These are phyloP conservation scores for Nicotiana knightiana DNA, from an alignment of 257 asterid species.

Conservation along the genomic window DNA sequence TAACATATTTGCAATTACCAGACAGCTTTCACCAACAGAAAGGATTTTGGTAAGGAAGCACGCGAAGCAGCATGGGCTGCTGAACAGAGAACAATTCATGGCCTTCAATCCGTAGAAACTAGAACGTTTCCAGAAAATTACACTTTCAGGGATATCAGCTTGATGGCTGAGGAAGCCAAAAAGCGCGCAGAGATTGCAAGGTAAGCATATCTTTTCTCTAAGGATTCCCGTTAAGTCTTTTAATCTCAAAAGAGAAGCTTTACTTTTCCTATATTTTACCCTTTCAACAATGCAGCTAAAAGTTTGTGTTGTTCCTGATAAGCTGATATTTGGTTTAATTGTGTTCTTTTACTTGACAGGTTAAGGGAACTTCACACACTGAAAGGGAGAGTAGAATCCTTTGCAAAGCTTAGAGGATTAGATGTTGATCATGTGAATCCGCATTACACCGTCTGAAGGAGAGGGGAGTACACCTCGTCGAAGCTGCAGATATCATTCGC, in stretches of 20 bases:
- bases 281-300: background rate
- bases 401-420: conserved; percentile 48
- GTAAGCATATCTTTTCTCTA: conserved; percentile 9
- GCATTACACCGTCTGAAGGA: conserved; percentile 41
- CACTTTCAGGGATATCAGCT: conserved; percentile 38
- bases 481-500: background rate
- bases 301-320: background rate
- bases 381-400: conserved; percentile 55
- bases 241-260: background rate
- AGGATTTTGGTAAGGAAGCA: conserved; percentile 55
- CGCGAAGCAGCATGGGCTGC: conserved; percentile 77
- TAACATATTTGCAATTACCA: background rate
- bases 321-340: background rate
- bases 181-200: conserved; percentile 61
- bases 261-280: background rate
- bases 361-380: conserved; percentile 58
- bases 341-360: conserved; percentile 19
- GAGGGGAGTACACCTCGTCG: background rate
- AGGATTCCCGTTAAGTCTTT: background rate
- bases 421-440: conserved; percentile 45
- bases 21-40: conserved; percentile 50
- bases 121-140: conserved; percentile 26
- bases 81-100: conserved; percentile 55
- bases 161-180: conserved; percentile 60
- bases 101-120: conserved; percentile 41